Evolutionary conservation across 2,329 filamentous ascomycete species (phyloP).

Genomic region (Microcyclospora pomicola): DNA sequence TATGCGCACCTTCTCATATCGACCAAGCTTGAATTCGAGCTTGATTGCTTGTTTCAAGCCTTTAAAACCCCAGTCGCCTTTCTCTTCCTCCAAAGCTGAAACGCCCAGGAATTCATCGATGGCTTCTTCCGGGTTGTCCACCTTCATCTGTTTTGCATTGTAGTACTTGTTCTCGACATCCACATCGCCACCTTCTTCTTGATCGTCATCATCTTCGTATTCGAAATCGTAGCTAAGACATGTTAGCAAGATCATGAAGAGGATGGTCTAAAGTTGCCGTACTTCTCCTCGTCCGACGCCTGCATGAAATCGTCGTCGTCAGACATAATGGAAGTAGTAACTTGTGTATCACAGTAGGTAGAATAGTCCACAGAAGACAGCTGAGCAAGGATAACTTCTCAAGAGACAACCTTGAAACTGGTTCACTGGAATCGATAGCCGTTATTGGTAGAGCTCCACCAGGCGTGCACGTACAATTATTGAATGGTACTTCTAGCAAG

Average conservation of each 20-base stretch:
- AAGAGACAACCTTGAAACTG: too few species aligned
- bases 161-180: conserved; percentile 99
- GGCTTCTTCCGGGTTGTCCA: conserved; percentile 70
- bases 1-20: conserved; percentile 58
- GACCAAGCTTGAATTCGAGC: conserved; percentile 82
- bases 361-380: neutral
- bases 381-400: too few species aligned
- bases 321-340: conserved; percentile 44
- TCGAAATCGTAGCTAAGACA: conserved; percentile 73
- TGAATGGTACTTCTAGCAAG: too few species aligned
- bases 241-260: conserved; percentile 10
- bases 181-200: conserved; percentile 75
- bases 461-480: too few species aligned
- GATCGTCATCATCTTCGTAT: conserved; percentile 87
- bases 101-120: conserved; percentile 88
- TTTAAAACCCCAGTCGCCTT: conserved; percentile 98
- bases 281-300: conserved; percentile 80
- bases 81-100: conserved; percentile 70
- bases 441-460: too few species aligned
- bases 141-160: conserved; percentile 95
- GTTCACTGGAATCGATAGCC: too few species aligned
- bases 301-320: conserved; percentile 90
- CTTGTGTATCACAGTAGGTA: neutral
- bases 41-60: conserved; percentile 97
- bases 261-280: conserved; percentile 16